phyloP scores from a whole-genome alignment of 1,139 yeast species.

The Hemisphaericaspora xylofermentans region DNA sequence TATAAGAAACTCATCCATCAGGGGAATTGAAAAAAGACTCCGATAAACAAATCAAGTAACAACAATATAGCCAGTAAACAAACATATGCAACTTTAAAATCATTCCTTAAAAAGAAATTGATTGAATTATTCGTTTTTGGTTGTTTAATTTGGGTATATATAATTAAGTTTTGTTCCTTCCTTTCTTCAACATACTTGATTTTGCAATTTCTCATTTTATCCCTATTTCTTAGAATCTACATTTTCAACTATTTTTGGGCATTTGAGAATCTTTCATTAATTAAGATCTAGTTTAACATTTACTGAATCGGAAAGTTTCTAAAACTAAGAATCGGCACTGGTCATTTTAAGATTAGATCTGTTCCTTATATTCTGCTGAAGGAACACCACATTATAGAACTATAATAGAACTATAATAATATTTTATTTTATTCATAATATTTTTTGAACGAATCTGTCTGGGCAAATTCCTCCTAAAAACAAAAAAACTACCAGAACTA shows the following conservation, averaged over 20 bases:
- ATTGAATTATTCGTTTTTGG: not conserved
- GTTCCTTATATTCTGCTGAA: no score
- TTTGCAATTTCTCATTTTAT: not conserved
- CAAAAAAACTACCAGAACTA: not conserved
- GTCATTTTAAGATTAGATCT: not conserved
- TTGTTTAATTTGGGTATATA: not conserved
- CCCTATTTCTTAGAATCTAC: not conserved
- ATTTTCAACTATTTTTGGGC: no score
- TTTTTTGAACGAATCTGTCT: not conserved
- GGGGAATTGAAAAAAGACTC: no score
- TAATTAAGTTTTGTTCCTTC: not conserved
- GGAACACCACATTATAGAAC: no score
- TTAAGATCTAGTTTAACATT: not conserved
- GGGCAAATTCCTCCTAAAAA: slow-evolving; percentile 1
- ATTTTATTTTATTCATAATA: not conserved
- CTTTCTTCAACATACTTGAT: not conserved
- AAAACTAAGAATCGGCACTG: not conserved
- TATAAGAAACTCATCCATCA: no score
- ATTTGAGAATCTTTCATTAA: not conserved
- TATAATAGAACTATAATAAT: not conserved
- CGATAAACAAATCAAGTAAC: not conserved
- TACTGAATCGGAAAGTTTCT: not conserved
- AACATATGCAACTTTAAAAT: not conserved
- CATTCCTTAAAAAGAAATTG: not conserved
- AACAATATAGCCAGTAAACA: not conserved